A percentile compares a stretch with the other conserved stretches of the same genome.
These are phyloP conservation scores for Amanita molliuscula DNA, from an alignment of 768 basidiomycete species.

Conservation along the genomic window DNA sequence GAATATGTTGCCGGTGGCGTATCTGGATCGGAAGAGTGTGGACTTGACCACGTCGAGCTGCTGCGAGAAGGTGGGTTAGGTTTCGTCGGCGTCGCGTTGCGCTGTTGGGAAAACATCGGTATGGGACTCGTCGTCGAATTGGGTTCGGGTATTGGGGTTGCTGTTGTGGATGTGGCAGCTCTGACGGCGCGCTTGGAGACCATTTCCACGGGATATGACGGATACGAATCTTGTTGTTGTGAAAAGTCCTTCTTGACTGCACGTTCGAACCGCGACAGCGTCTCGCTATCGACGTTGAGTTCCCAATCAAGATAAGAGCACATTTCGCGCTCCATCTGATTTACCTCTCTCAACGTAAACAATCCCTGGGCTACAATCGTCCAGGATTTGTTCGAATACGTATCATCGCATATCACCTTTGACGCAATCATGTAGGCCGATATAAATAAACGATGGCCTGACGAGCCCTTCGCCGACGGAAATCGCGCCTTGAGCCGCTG, in stretches of 20 bases:
- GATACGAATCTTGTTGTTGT: constrained; percentile 41
- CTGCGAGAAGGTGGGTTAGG: constrained; percentile 21
- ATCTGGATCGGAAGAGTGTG: constrained; percentile 24
- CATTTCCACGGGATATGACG: constrained; percentile 50
- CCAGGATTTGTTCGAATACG: constrained; percentile 92
- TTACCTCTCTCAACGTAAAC: constrained; percentile 82
- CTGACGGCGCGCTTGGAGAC: constrained; percentile 50
- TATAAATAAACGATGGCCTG: constrained; percentile 83
- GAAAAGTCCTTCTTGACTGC: constrained; percentile 53
- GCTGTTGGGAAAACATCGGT: constrained; percentile 32
- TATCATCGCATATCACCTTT: constrained; percentile 91
- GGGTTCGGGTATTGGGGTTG: constrained; percentile 32
- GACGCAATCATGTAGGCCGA: constrained; percentile 90
- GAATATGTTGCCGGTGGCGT: constrained; percentile 47
- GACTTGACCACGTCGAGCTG: constrained; percentile 16
- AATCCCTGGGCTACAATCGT: constrained; percentile 82
- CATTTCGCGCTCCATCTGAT: constrained; percentile 97
- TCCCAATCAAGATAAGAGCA: constrained; percentile 91
- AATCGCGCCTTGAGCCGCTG: constrained; percentile 86
- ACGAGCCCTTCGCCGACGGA: constrained; percentile 83
- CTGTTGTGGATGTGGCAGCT: constrained; percentile 27
- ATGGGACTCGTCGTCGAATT: constrained; percentile 36
- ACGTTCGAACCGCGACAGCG: constrained; percentile 49
- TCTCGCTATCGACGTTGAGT: constrained; percentile 59
- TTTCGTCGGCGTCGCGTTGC: constrained; percentile 22